Evolutionary conservation across 2,329 filamentous ascomycete species (phyloP), one percentile per base, ranked within the genome.

Genomic region (Colletotrichum tamarilloi): DNA sequence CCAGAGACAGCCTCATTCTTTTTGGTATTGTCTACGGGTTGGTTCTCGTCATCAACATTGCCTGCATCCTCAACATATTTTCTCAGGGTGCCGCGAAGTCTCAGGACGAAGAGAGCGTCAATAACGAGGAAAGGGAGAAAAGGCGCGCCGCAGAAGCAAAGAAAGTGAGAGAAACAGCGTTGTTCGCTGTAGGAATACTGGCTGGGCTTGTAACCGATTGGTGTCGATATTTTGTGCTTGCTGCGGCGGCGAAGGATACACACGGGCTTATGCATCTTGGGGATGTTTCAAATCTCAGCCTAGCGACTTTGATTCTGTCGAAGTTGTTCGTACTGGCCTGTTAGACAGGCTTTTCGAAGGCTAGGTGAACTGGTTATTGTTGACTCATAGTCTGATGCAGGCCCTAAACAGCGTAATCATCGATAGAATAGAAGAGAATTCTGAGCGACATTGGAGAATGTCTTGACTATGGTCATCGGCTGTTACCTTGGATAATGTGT

Each of bases 191-290:
- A 2, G 6, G 24, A 12, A 4, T 64, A 4, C 28, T 55, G 9
- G 9, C 16, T 11, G 49, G 49, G 49, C 2, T 56, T n/a, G n/a
- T 52, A 7, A 56, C 46, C 19, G 6, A 55, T 22, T 68, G 66
- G 66, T 62, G 57, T 46, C 57, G 62, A 32, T 56, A 30, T 19
- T 46, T 56, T 11, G 46, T 68, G 11, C 16, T 62, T 24, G 57
- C 57, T 12, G 66, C 58, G 6, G 57, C 30, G 1, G 66, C 58
- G 2, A 35, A 32, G 28, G 66, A 68, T 32, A 63, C 46, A 24
- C 58, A 62, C 30, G 66, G 66, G 9, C 42, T 28, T 3, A 12
- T 4, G 46, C 60, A 49, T 35, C 32, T 56, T 38, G 46, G 14
- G 9, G 11, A 28, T 9, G 35, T 52, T 5, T 42, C 30, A 0